Evolutionary conservation across 2,329 filamentous ascomycete genomes (phyloP).

Genomic region (Colletotrichum paranaense): DNA sequence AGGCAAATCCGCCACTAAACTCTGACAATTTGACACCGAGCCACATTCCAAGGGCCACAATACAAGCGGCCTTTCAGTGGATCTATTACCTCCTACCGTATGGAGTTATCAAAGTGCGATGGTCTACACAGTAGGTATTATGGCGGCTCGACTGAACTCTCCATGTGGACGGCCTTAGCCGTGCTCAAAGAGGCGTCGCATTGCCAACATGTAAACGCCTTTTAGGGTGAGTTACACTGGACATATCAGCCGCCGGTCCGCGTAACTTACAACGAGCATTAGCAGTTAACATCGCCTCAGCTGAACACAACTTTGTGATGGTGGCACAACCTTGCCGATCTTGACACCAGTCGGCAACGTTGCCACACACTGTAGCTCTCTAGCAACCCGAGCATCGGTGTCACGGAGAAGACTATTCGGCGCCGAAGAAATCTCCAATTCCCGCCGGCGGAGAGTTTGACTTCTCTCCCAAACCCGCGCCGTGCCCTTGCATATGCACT

Average conservation of each 20-base stretch:
- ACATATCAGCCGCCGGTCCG: neutral
- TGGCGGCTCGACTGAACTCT: neutral
- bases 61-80: neutral
- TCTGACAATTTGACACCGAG: neutral
- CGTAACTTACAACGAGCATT: neutral
- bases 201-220: neutral
- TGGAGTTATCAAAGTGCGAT: too few relatives aligned
- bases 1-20: too few relatives aligned
- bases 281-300: neutral
- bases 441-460: neutral
- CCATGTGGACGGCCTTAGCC: neutral
- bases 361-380: neutral
- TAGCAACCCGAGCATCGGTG: neutral
- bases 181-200: neutral
- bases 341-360: neutral
- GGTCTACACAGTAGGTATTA: too few relatives aligned
- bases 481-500: neutral
- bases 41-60: neutral
- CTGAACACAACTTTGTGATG: neutral
- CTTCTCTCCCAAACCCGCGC: slow-evolving; percentile 2
- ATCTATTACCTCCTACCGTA: too few relatives aligned
- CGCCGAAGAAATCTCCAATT: neutral
- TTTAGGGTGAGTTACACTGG: neutral
- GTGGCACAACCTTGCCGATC: neutral
- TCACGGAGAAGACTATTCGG: neutral